Evolutionary conservation across 179 eudicot species (phyloP).

Genomic region (Actinidia arguta): DNA sequence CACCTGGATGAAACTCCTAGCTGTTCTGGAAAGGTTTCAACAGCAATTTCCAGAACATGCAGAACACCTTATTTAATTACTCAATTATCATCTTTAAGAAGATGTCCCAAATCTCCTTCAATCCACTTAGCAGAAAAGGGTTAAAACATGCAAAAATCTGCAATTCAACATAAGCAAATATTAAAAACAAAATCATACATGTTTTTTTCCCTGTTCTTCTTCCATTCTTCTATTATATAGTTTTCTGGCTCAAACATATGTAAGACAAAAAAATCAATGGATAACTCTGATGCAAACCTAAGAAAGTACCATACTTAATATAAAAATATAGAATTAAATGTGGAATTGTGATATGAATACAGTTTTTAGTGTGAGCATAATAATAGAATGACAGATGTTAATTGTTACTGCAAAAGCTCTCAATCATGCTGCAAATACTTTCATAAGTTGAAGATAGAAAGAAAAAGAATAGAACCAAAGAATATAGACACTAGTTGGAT

Average conservation of each 20-base stretch:
- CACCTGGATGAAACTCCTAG: conserved; percentile 91
- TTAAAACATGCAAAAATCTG: conserved; percentile 93
- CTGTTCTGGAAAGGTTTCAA: conserved; percentile 90
- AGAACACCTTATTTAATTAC: conserved; percentile 92
- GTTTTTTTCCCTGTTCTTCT: neutral
- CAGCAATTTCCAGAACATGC: conserved; percentile 97
- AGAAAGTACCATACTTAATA: neutral
- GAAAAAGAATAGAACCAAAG: too few relatives aligned
- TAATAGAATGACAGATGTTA: neutral
- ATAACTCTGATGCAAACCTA: neutral
- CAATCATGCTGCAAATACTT: neutral
- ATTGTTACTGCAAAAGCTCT: neutral
- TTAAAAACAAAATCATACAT: neutral
- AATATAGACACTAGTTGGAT: too few relatives aligned
- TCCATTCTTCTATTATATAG: neutral
- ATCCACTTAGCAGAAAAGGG: conserved; percentile 83
- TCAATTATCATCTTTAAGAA: conserved; percentile 91
- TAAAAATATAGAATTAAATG: too few relatives aligned
- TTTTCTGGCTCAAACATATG: neutral
- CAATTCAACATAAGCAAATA: conserved; percentile 20
- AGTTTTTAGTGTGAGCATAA: too few relatives aligned
- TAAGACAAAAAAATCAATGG: neutral
- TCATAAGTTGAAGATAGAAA: neutral
- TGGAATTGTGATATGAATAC: neutral
- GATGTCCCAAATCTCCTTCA: conserved; percentile 79